phyloP scores from a whole-genome alignment of 2,329 filamentous ascomycete genomes.

The Sarocladium strictum region DNA sequence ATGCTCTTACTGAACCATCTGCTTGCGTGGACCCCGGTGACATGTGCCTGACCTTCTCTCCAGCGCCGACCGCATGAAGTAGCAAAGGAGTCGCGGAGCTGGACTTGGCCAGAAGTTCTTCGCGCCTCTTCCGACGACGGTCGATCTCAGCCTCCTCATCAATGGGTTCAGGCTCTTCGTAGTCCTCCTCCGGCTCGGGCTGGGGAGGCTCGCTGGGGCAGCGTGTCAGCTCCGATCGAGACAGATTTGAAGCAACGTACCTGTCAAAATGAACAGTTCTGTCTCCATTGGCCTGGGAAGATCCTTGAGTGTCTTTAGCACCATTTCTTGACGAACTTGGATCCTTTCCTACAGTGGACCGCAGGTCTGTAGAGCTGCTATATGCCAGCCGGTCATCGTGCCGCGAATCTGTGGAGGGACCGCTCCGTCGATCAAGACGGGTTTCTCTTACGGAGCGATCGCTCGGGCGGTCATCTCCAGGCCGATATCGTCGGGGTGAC shows the following conservation, averaged over 20 bases:
- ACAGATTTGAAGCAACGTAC: background rate
- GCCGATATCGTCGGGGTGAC: slow-evolving; percentile 37
- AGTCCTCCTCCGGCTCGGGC: slow-evolving; percentile 35
- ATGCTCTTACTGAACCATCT: slow-evolving; percentile 21
- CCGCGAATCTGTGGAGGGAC: slow-evolving; percentile 9
- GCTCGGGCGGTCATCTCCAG: slow-evolving; percentile 29
- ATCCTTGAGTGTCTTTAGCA: slow-evolving; percentile 61
- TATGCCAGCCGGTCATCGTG: background rate
- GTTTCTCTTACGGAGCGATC: slow-evolving; percentile 26
- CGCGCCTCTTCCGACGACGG: slow-evolving; percentile 74
- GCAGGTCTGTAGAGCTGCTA: background rate
- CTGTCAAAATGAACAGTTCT: background rate
- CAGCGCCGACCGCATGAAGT: slow-evolving; percentile 65
- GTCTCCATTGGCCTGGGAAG: slow-evolving; percentile 3
- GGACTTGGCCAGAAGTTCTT: slow-evolving; percentile 80
- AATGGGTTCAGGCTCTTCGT: slow-evolving; percentile 52
- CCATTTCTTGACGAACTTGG: slow-evolving; percentile 54
- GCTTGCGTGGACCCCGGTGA: slow-evolving; percentile 45
- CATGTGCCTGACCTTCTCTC: slow-evolving; percentile 46
- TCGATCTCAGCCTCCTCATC: slow-evolving; percentile 82
- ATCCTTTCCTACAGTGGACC: slow-evolving; percentile 53
- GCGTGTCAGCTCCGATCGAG: background rate
- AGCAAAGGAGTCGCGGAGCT: slow-evolving; percentile 67
- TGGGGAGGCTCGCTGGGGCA: slow-evolving; percentile 14
- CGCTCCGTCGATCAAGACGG: slow-evolving; percentile 20